Base-by-base conservation (phyloP, 495 filamentous ascomycete genomes). In the Cercophora sp. region DNA sequence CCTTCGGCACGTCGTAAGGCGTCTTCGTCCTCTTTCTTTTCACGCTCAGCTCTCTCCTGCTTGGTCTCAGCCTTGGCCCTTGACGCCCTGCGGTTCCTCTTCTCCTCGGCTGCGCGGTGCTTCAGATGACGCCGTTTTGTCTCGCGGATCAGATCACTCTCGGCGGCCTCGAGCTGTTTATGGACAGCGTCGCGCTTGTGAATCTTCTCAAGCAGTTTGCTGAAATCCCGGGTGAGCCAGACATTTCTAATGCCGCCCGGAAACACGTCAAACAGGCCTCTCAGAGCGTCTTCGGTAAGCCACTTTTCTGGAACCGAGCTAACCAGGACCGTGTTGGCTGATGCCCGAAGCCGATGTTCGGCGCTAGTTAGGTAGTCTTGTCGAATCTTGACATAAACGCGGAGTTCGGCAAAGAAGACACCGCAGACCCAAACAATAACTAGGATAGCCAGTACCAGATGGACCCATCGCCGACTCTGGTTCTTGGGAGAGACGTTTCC, bases 351-450 rank as follows among this genome's bases (percentile, higher is more conserved):
- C 34, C 93, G 85, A 68, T 97, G 94, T 65, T 96, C 89, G 5
- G 93, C 91, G 32, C 88, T 91, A n/a, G 93, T 97, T 56, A 98
- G 70, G 60, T 92, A 96, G 40, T 91, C 87, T 67, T 97, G 93
- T 51, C 94, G 87, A 27, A 98, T 74, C 58, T 93, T 89, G 63
- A 98, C 88, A 60, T 96, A 98, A n/a, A 88, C 85, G 31, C 85
- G 79, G 31, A 97, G 70, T 62, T 97, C 94, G 51, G 82, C 76
- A 56, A 92, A 96, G 68, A 96, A 89, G 48, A 96, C 83, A 46
- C 81, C 86, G 61, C 92, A 94, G 34, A 94, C 86, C 72, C 89
- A 96, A 44, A 86, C 48, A 40, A 97, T 76, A 44, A 91, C 84
- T 19, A 83, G 62, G n/a, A 96, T 56, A 10, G 92, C 93, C 60